Base-by-base conservation (phyloP, 768 basidiomycete species). In the Naganishia vishniacii region DNA sequence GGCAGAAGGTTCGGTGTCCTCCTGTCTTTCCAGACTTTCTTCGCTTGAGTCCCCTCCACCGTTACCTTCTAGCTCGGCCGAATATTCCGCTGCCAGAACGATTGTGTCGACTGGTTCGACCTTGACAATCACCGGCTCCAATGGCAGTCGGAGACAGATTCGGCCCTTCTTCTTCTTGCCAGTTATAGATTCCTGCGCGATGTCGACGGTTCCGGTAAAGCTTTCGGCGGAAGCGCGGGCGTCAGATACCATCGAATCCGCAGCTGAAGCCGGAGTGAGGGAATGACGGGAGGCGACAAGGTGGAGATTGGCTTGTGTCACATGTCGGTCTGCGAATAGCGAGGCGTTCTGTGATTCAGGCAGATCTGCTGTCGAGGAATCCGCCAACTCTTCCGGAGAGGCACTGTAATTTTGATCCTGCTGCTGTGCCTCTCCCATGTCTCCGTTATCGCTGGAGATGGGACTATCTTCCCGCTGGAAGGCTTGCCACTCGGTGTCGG, bases 41-140 rank as follows among this genome's bases (percentile, higher is more conserved):
- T 40, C 37, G 8, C n/a, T n/a, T n/a, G n/a, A n/a, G n/a, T n/a
- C n/a, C n/a, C 16, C 37, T 40, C 37, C 37, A 40, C 9, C 37
- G 16, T 8, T 16, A 44, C 6, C 7, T 18, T 9, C 42, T 44
- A 11, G 11, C 42, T 44, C 42, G 9, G 11, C 7, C 5, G n/a
- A 44, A 44, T 8, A 9, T 37, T 37, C 8, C 34, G 34, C 42
- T 44, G 42, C n/a, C n/a, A n/a, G n/a, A n/a, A 20, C 18, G n/a
- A 8, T 18, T 44, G 9, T 18, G 7, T 44, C 53, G 13, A 15
- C 53, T 6, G 53, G 37, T 31, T 56, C 53, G 37, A 56, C 7
- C 53, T 56, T 56, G 16, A 56, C 53, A 25, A 56, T 56, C 32
- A 56, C 25, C 20, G 53, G 53, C 6, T 56, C 18, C 20, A 56